Evolutionary conservation across 2,329 filamentous ascomycete genomes (phyloP), one percentile per base, ranked within the genome.

Genomic region (Colletotrichum orchidophilum): DNA sequence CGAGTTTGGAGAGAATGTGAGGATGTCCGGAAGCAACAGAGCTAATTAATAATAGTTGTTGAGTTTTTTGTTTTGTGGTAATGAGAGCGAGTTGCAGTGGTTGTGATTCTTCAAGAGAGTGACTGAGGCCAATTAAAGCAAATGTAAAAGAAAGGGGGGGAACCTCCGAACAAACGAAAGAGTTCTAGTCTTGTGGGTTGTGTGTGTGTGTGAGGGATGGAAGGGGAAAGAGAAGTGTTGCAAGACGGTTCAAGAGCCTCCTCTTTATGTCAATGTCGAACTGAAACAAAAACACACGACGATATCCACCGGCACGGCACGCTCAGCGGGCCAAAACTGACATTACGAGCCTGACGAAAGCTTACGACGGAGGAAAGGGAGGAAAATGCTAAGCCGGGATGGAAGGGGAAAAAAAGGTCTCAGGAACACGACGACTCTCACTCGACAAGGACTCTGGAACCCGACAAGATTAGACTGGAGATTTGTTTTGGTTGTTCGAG

Each of bases 41-140:
- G 60, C 15, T 21, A 69, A 73, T 73, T 62, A 73, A 62, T 63
- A 46, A 58, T 50, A 53, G 64, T 70, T 50, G 65, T 76, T 71
- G 63, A 62, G 63, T 57, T 62, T 46, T 39, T 63, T 53, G 3
- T 11, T 39, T 21, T 12, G 31, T 52, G 29, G 5, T 18, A 63
- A 71, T 57, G 63, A 71, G 52, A 71, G 26, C 62, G 55, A 35
- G 46, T 26, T 53, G 35, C 21, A 26, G 29, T 27, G 21, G 29
- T 53, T 62, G 21, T 9, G 35, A 8, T 42, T 24, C 9, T 50
- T 8, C 13, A 55, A 71, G 50, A 9, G 68, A 71, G 68, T 68
- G 68, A 71, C 68, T 62, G 21, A 39, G 63, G 68, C 64, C 52
- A 59, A 64, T 63, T 18, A n/a, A n/a, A 50, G 27, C 58, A 50